Evolutionary conservation across 306 rosid genomes (phyloP).

Genomic region (Gynostemma pentaphyllum): DNA sequence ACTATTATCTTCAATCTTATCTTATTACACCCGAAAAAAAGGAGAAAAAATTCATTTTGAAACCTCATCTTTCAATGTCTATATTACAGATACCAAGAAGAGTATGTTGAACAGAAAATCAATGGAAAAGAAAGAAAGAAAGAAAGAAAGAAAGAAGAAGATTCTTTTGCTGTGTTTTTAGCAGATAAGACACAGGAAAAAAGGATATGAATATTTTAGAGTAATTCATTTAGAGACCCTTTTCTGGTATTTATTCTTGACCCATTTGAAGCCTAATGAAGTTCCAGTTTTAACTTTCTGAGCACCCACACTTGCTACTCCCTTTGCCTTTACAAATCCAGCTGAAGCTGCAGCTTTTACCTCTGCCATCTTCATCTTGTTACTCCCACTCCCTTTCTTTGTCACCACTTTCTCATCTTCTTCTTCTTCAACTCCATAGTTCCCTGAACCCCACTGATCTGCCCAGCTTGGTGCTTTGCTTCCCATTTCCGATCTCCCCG

Average conservation of each 20-base stretch:
- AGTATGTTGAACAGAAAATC: too few relatives aligned
- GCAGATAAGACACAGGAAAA: too few relatives aligned
- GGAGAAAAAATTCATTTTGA: too few relatives aligned
- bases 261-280: constrained; percentile 59
- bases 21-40: too few relatives aligned
- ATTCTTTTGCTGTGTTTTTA: too few relatives aligned
- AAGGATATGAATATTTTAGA: background rate
- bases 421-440: constrained; percentile 22
- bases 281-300: constrained; percentile 43
- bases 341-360: constrained; percentile 40
- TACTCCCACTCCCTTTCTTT: constrained; percentile 30
- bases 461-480: constrained; percentile 76
- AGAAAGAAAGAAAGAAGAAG: too few relatives aligned
- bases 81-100: too few relatives aligned
- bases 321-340: constrained; percentile 25
- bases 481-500: constrained; percentile 28
- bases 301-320: constrained; percentile 21
- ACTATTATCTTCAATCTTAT: too few relatives aligned
- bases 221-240: constrained; percentile 50
- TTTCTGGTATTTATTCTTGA: constrained; percentile 53
- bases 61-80: too few relatives aligned
- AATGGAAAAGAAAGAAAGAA: too few relatives aligned
- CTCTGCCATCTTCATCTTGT: constrained; percentile 38
- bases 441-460: constrained; percentile 57
- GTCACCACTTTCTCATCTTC: constrained; percentile 8